phyloP scores from a whole-genome alignment of 352 stramenopile species.

The Pythium chondricola region DNA sequence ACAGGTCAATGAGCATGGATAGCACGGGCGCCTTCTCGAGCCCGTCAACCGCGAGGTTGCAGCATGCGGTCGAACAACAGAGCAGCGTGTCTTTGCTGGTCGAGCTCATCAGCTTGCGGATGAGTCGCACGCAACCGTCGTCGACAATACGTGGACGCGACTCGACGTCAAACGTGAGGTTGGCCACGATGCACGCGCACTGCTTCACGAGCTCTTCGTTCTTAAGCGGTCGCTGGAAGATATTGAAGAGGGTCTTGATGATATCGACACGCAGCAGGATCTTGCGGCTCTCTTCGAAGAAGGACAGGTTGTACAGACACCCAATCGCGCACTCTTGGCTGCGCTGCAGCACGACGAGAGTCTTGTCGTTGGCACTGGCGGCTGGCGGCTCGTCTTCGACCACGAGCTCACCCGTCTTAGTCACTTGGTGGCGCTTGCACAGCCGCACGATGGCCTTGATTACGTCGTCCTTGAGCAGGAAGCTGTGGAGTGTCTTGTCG shows the following conservation, averaged over 20 bases:
- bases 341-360: conserved; percentile 34
- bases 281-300: conserved; percentile 55
- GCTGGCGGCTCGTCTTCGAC: conserved; percentile 42
- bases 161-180: conserved; percentile 71
- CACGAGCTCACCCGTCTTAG: conserved; percentile 38
- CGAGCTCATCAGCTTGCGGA: conserved; percentile 63
- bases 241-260: conserved; percentile 50
- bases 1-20: conserved; percentile 79
- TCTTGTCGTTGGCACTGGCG: conserved; percentile 30
- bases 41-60: conserved; percentile 63
- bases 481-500: conserved; percentile 54
- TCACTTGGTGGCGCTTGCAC: conserved; percentile 41
- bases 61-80: conserved; percentile 68
- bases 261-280: conserved; percentile 52
- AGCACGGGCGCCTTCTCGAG: conserved; percentile 65
- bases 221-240: conserved; percentile 63
- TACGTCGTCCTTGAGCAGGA: conserved; percentile 65
- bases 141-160: conserved; percentile 51
- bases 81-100: conserved; percentile 56
- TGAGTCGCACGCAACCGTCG: conserved; percentile 50
- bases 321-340: conserved; percentile 68
- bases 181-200: conserved; percentile 54
- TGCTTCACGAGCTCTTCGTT: conserved; percentile 65
- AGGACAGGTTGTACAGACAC: conserved; percentile 80
- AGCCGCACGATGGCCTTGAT: conserved; percentile 64